Percentiles rank a stretch among this genome's conserved stretches.
These are phyloP conservation scores for Heimioporus sp. DNA, from an alignment of 768 basidiomycete species.

Conservation along the genomic window DNA sequence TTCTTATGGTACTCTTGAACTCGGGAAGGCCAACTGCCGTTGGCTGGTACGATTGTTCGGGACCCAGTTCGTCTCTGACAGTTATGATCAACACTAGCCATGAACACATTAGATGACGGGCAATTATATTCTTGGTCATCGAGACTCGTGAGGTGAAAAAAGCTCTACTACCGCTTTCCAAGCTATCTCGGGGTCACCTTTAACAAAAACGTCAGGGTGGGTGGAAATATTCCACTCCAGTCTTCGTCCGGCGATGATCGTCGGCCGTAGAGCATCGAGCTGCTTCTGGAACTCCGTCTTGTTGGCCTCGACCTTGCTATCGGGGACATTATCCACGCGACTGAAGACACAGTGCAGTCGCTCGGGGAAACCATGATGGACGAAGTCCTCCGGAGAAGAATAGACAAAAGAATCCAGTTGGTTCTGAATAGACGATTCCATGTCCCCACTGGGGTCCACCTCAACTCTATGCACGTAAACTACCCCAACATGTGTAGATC, in stretches of 20 bases:
- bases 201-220: background rate
- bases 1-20: no score
- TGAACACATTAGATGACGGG: no score
- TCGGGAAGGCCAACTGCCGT: no score
- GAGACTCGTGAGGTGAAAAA: slow-evolving; percentile 1
- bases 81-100: no score
- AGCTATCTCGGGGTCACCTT: background rate
- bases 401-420: slow-evolving; percentile 7
- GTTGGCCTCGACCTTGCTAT: no score
- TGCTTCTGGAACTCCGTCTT: background rate
- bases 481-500: slow-evolving; percentile 4
- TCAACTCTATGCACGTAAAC: slow-evolving; percentile 19
- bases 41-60: no score
- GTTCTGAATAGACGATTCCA: background rate
- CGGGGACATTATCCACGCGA: background rate
- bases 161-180: slow-evolving; percentile 11
- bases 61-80: no score
- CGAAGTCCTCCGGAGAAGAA: slow-evolving; percentile 6
- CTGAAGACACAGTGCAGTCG: slow-evolving; percentile 12
- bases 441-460: background rate
- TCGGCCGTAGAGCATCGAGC: background rate
- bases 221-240: background rate
- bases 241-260: background rate
- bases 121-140: no score
- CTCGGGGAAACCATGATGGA: background rate